Evolutionary conservation across 176 grass and related monocot species (phyloP).

Genomic region (Avena atlantica): DNA sequence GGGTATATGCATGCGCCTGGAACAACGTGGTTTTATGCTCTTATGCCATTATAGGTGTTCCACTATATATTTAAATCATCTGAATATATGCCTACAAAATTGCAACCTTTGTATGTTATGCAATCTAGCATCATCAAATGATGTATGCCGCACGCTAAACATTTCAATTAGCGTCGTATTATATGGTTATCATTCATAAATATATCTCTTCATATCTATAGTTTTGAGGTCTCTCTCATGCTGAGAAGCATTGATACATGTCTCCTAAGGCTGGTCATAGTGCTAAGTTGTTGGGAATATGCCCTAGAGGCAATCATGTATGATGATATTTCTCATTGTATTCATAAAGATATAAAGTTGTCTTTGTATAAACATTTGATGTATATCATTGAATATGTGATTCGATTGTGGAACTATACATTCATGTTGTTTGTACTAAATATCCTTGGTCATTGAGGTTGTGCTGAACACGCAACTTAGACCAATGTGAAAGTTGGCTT

Average conservation of each 20-base stretch:
- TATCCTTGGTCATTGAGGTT: too few species aligned
- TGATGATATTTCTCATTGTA: too few species aligned
- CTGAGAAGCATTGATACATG: neutral
- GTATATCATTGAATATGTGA: too few species aligned
- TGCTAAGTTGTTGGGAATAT: too few species aligned
- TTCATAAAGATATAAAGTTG: too few species aligned
- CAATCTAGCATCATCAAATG: neutral
- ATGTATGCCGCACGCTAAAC: neutral
- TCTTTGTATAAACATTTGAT: too few species aligned
- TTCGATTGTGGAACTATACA: too few species aligned
- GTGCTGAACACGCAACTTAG: too few species aligned
- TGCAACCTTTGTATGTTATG: neutral
- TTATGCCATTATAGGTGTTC: constrained; percentile 10
- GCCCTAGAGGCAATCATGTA: too few species aligned
- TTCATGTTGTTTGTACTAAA: too few species aligned
- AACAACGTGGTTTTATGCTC: neutral
- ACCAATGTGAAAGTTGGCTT: too few species aligned
- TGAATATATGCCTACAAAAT: constrained; percentile 42
- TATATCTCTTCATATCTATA: neutral
- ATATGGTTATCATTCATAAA: neutral
- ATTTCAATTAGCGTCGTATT: neutral
- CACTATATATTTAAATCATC: constrained; percentile 12
- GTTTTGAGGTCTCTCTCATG: neutral
- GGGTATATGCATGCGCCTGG: constrained; percentile 1
- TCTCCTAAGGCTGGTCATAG: neutral